Percentiles rank a stretch among this genome's conserved stretches.
phyloP scores from a whole-genome alignment of 768 basidiomycete genomes.

The Agaricus sinodeliciosus region DNA sequence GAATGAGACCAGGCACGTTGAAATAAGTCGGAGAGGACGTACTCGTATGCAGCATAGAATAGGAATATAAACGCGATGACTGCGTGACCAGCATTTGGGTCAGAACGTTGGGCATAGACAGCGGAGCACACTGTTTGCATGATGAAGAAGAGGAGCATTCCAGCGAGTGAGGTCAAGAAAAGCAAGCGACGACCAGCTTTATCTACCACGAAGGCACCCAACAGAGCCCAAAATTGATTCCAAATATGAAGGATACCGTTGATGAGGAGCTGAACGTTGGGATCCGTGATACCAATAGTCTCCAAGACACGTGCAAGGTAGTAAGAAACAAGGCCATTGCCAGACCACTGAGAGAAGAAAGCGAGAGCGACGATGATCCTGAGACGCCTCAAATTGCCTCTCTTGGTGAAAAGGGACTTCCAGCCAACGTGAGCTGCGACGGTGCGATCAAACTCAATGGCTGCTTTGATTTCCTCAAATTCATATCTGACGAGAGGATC shows the following conservation, averaged over 20 bases:
- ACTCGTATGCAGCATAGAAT: conserved; percentile 76
- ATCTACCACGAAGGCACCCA: conserved; percentile 40
- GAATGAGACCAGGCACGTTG: conserved; percentile 2
- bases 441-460: conserved; percentile 61
- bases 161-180: conserved; percentile 50
- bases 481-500: conserved; percentile 70
- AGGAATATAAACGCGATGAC: conserved; percentile 84
- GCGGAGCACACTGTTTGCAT: conserved; percentile 65
- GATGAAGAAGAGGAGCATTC: conserved; percentile 64
- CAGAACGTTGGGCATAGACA: conserved; percentile 38
- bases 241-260: conserved; percentile 83
- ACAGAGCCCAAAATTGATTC: conserved; percentile 48
- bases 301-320: conserved; percentile 72
- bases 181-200: conserved; percentile 62
- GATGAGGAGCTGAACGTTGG: conserved; percentile 67
- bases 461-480: conserved; percentile 75
- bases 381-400: conserved; percentile 73
- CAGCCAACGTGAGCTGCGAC: conserved; percentile 58
- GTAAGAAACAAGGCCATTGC: conserved; percentile 79
- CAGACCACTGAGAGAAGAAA: conserved; percentile 85
- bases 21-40: conserved; percentile 17
- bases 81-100: conserved; percentile 48
- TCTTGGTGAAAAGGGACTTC: conserved; percentile 57
- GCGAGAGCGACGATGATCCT: conserved; percentile 70
- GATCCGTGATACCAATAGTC: conserved; percentile 57